These are phyloP conservation scores for Clonostachys rhizophaga DNA, from an alignment of 2,329 filamentous ascomycete species.

Conservation along the genomic window DNA sequence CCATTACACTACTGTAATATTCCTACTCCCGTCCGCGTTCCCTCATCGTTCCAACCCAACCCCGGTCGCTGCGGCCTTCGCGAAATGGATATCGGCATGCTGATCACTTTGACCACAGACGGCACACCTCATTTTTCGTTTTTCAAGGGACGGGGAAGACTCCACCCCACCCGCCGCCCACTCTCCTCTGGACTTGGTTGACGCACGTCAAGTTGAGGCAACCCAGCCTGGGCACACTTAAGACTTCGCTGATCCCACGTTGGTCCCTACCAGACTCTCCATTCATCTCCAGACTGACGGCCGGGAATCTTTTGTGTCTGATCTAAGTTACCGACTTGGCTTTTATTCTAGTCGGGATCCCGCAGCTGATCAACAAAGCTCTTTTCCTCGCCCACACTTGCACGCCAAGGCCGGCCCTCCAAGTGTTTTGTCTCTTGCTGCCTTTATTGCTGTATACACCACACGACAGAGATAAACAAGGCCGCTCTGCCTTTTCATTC, in stretches of 20 bases:
- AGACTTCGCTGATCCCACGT: slow-evolving; percentile 55
- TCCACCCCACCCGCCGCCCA: slow-evolving; percentile 31
- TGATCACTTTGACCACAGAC: slow-evolving; percentile 49
- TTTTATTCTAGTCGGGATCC: slow-evolving; percentile 36
- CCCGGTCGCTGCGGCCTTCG: slow-evolving; percentile 39
- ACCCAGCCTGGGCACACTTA: slow-evolving; percentile 40
- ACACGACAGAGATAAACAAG: neutral
- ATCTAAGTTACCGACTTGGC: slow-evolving; percentile 40
- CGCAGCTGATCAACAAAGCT: slow-evolving; percentile 46
- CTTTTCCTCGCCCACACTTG: neutral
- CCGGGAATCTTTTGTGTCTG: slow-evolving; percentile 27
- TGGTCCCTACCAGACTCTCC: slow-evolving; percentile 21
- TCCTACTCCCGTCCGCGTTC: slow-evolving; percentile 10
- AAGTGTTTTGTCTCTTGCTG: neutral
- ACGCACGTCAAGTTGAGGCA: slow-evolving; percentile 28
- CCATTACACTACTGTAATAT: neutral
- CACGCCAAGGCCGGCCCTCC: neutral
- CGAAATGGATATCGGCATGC: slow-evolving; percentile 46
- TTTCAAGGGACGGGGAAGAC: slow-evolving; percentile 21
- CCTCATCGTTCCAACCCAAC: slow-evolving; percentile 28
- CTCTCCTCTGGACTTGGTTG: slow-evolving; percentile 15
- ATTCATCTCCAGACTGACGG: slow-evolving; percentile 19
- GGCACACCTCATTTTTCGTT: slow-evolving; percentile 36
- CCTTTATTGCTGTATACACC: too few species aligned
- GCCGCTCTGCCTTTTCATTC: neutral